phyloP scores from a whole-genome alignment of 495 filamentous ascomycete genomes.

The Daldinia childiae region DNA sequence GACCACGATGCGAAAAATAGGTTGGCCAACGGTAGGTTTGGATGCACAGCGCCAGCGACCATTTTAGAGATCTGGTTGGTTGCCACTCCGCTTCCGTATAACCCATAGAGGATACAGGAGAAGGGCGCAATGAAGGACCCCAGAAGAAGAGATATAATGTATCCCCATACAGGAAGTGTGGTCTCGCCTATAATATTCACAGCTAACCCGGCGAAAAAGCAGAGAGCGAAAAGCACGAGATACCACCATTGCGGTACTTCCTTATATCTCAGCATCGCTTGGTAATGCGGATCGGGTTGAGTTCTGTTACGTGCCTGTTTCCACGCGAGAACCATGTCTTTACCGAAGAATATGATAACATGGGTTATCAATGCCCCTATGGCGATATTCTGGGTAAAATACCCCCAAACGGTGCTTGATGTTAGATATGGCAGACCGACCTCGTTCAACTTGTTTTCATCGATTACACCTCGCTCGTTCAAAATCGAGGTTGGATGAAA shows the following conservation, averaged over 20 bases:
- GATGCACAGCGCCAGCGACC: slow-evolving; percentile 49
- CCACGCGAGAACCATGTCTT: slow-evolving; percentile 31
- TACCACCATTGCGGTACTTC: slow-evolving; percentile 67
- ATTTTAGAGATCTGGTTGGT: slow-evolving; percentile 51
- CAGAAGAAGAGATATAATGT: slow-evolving; percentile 56
- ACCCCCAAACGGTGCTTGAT: slow-evolving; percentile 30
- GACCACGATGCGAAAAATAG: slow-evolving; percentile 51
- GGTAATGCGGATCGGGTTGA: slow-evolving; percentile 29
- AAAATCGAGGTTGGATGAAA: slow-evolving; percentile 24
- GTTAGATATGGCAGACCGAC: slow-evolving; percentile 28
- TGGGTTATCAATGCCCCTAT: slow-evolving; percentile 31
- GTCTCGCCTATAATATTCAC: slow-evolving; percentile 58
- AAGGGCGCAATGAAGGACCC: slow-evolving; percentile 46
- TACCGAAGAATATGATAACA: slow-evolving; percentile 30
- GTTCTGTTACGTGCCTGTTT: slow-evolving; percentile 27
- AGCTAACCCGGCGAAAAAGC: slow-evolving; percentile 61
- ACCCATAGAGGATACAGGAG: slow-evolving; percentile 41
- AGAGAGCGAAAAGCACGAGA: slow-evolving; percentile 52
- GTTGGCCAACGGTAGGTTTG: slow-evolving; percentile 49
- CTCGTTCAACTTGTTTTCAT: slow-evolving; percentile 14
- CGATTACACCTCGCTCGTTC: slow-evolving; percentile 22
- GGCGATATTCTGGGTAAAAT: slow-evolving; percentile 24
- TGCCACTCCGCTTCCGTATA: slow-evolving; percentile 35
- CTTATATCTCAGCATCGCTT: slow-evolving; percentile 32
- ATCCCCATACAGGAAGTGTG: slow-evolving; percentile 66